Conservation (phyloP, 2,329 filamentous ascomycete species). For the Alternaria angustiovoidea region DNA sequence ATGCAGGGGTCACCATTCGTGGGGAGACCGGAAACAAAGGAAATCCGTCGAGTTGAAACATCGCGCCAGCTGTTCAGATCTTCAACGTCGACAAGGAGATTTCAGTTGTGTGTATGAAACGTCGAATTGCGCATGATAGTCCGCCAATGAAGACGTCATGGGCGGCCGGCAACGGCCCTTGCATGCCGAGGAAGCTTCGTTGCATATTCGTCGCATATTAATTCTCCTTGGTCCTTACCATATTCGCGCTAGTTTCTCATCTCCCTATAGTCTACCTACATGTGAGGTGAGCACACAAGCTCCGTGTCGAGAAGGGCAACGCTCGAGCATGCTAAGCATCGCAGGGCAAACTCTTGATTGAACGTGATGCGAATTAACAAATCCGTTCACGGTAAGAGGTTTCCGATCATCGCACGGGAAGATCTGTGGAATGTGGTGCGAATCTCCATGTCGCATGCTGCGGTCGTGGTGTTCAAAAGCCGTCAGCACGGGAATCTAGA, state of each 20-base stretch:
- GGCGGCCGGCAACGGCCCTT: background rate
- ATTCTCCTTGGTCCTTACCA: conserved; percentile 15
- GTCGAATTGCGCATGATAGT: background rate
- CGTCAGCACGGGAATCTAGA: background rate
- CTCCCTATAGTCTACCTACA: conserved; percentile 20
- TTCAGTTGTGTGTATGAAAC: conserved; percentile 9
- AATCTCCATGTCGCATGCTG: background rate
- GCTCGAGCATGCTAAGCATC: conserved; percentile 11
- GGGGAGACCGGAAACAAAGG: conserved; percentile 12
- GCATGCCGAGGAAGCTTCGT: conserved; percentile 6
- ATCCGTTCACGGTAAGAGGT: background rate
- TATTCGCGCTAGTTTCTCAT: conserved; percentile 15
- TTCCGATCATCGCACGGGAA: background rate
- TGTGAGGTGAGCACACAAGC: conserved; percentile 9
- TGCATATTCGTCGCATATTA: conserved; percentile 28
- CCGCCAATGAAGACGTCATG: conserved; percentile 4
- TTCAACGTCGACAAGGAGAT: conserved; percentile 1
- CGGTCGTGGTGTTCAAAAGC: background rate
- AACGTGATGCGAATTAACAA: background rate
- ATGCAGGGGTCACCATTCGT: conserved; percentile 26
- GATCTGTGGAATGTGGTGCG: background rate
- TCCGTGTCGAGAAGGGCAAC: conserved; percentile 21
- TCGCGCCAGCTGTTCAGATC: background rate
- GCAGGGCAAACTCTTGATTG: conserved; percentile 12
- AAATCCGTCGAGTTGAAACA: conserved; percentile 3